These are phyloP conservation scores for Penicillium sp. DNA, from an alignment of 2,329 filamentous ascomycete species.

Conservation along the genomic window DNA sequence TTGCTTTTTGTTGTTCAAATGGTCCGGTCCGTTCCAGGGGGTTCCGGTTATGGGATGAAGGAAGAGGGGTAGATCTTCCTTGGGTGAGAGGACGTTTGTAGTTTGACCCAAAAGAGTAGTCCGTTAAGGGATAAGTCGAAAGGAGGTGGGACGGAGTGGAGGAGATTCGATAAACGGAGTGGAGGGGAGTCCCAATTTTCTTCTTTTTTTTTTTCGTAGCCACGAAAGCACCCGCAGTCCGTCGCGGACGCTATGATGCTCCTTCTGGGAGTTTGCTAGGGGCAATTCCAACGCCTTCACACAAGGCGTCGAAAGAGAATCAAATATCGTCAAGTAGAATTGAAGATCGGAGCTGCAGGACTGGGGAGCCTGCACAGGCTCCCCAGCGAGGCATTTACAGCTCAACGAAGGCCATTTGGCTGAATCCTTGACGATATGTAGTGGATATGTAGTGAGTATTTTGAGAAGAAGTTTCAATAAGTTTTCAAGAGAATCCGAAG, in stretches of 20 bases:
- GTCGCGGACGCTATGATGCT: constrained; percentile 36
- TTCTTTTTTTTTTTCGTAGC: constrained; percentile 18
- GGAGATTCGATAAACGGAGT: constrained; percentile 13
- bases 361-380: constrained; percentile 65
- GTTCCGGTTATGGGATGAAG: neutral
- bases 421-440: constrained; percentile 68
- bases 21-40: neutral
- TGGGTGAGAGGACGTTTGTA: neutral
- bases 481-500: neutral
- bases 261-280: constrained; percentile 39
- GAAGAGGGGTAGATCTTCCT: neutral
- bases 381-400: constrained; percentile 87
- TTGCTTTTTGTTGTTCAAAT: neutral
- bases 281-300: constrained; percentile 61
- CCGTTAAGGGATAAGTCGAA: constrained; percentile 5
- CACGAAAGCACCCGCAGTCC: constrained; percentile 39
- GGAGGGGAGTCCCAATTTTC: constrained; percentile 13
- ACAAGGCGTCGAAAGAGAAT: constrained; percentile 49
- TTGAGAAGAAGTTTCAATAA: constrained; percentile 16
- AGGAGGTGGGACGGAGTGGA: constrained; percentile 15
- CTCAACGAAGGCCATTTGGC: constrained; percentile 75
- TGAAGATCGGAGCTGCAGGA: constrained; percentile 78
- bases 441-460: neutral
- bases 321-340: constrained; percentile 55
- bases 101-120: neutral